phyloP scores from a whole-genome alignment of 1,139 yeast genomes.

The Magnusiomyces fungicola region DNA sequence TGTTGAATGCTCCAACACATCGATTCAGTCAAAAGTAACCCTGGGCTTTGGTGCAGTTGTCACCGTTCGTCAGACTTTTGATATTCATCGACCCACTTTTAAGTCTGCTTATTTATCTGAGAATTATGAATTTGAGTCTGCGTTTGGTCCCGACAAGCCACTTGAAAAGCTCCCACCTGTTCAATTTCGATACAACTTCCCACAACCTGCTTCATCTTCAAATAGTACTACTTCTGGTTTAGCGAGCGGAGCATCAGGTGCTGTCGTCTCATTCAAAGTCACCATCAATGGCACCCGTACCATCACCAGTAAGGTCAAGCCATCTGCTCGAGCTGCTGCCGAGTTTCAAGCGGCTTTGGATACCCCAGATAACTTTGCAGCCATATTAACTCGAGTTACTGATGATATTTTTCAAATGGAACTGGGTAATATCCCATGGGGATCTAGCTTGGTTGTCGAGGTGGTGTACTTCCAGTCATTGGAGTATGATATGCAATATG shows the following conservation, averaged over 20 bases:
- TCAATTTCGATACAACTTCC: not conserved
- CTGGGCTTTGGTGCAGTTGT: not conserved
- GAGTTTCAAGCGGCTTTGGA: slow-evolving; percentile 5
- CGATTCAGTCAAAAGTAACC: not conserved
- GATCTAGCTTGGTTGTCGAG: slow-evolving; percentile 7
- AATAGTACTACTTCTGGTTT: not conserved
- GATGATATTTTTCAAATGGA: slow-evolving; percentile 7
- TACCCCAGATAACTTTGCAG: slow-evolving; percentile 1
- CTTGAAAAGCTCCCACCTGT: not conserved
- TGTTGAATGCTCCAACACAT: not conserved
- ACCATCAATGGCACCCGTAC: not conserved
- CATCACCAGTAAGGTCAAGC: slow-evolving; percentile 7
- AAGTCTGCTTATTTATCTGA: too few species aligned
- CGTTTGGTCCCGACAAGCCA: not conserved
- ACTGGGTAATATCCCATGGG: slow-evolving; percentile 5
- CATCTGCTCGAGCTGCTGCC: not conserved
- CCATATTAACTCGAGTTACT: not conserved
- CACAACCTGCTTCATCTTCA: not conserved
- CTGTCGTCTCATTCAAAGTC: slow-evolving; percentile 5
- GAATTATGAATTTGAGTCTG: too few species aligned
- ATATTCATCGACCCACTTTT: not conserved
- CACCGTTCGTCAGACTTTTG: not conserved
- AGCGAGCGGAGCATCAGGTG: slow-evolving; percentile 3
- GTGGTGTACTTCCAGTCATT: slow-evolving; percentile 4
- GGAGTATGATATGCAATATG: slow-evolving; percentile 11